Percentiles rank a stretch among this genome's conserved stretches.
phyloP scores from a whole-genome alignment of 2,329 filamentous ascomycete species.

The Aspergillus unguis region DNA sequence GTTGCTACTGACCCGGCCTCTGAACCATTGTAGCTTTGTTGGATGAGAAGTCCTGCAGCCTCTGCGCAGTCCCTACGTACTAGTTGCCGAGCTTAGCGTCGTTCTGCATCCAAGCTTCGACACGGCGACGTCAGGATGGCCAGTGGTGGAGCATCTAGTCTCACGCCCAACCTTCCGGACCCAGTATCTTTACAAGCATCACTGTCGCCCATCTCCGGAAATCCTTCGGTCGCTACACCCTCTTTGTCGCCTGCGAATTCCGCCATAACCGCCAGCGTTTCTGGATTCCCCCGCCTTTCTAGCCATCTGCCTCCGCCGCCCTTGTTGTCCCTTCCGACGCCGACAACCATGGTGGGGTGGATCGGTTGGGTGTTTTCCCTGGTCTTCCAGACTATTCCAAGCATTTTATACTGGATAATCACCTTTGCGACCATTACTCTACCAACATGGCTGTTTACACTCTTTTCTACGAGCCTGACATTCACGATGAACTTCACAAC shows the following conservation, averaged over 20 bases:
- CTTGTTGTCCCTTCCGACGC: slow-evolving; percentile 28
- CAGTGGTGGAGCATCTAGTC: slow-evolving; percentile 13
- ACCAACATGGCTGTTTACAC: slow-evolving; percentile 81
- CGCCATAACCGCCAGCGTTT: slow-evolving; percentile 22
- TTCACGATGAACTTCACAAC: slow-evolving; percentile 99
- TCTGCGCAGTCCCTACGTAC: neutral
- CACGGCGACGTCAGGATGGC: slow-evolving; percentile 12
- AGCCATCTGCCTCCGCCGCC: slow-evolving; percentile 26
- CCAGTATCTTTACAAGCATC: slow-evolving; percentile 14
- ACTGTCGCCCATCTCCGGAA: slow-evolving; percentile 16
- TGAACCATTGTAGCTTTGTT: neutral
- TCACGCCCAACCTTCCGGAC: slow-evolving; percentile 10
- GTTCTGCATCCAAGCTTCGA: slow-evolving; percentile 11
- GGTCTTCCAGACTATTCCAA: slow-evolving; percentile 54
- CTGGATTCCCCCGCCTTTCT: slow-evolving; percentile 18
- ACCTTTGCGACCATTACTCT: slow-evolving; percentile 84
- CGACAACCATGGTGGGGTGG: slow-evolving; percentile 43
- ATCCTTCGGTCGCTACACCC: slow-evolving; percentile 18
- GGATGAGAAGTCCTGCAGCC: slow-evolving; percentile 4
- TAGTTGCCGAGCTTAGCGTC: slow-evolving; percentile 14
- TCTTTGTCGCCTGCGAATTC: slow-evolving; percentile 12
- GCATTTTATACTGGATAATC: slow-evolving; percentile 70
- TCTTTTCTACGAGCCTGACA: slow-evolving; percentile 89
- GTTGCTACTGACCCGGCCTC: slow-evolving; percentile 2
- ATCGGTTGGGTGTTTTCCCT: slow-evolving; percentile 50